Conservation (phyloP, 495 filamentous ascomycete species). For the Collariella sp. region DNA sequence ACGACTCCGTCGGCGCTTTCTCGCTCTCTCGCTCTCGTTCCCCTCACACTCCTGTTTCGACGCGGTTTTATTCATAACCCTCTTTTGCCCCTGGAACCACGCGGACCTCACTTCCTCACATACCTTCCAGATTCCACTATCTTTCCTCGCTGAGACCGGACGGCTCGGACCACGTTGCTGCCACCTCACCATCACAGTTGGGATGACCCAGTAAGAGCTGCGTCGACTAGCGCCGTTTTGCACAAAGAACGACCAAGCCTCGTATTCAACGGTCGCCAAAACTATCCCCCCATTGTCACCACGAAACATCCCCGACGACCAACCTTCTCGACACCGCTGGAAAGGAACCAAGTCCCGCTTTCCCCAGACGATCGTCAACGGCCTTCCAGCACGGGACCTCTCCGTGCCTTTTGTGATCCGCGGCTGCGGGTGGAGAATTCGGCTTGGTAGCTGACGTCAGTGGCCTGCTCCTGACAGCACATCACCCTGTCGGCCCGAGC, state of each 20-base stretch:
- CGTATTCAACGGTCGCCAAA: slow-evolving; percentile 7
- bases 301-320: neutral
- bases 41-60: neutral
- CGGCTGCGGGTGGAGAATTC: neutral
- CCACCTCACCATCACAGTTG: neutral
- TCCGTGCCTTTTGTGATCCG: too few species aligned
- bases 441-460: slow-evolving; percentile 7
- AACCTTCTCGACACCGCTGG: neutral
- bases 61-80: neutral
- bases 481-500: slow-evolving; percentile 5
- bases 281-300: neutral
- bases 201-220: neutral
- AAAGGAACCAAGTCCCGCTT: too few species aligned
- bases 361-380: too few species aligned
- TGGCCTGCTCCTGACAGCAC: neutral
- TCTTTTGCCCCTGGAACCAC: neutral
- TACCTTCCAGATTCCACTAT: too few species aligned
- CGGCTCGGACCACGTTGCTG: neutral
- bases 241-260: slow-evolving; percentile 4
- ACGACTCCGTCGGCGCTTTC: neutral
- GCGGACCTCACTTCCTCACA: neutral
- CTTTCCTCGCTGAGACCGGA: neutral
- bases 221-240: slow-evolving; percentile 9
- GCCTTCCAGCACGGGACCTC: neutral
- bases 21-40: neutral